A percentile compares a stretch with the other conserved stretches of the same genome.
phyloP scores from a whole-genome alignment of 1,284 basidiomycete species.

The Ceratobasidium sp. region DNA sequence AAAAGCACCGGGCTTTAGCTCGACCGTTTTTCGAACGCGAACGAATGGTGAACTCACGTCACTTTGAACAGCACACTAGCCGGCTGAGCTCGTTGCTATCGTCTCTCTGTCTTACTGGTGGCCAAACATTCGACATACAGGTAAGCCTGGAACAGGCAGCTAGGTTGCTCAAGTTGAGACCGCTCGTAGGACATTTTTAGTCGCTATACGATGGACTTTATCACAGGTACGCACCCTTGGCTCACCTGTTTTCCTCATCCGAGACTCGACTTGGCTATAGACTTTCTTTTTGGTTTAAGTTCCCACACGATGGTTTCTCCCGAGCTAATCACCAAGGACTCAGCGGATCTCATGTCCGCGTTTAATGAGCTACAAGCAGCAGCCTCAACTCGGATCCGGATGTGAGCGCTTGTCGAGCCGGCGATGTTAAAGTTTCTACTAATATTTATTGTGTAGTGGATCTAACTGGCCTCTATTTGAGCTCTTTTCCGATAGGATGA shows the following conservation, averaged over 20 bases:
- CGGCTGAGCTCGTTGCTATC: conserved; percentile 37
- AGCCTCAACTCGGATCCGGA: conserved; percentile 42
- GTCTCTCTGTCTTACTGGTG: conserved; percentile 9
- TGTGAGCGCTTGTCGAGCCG: conserved; percentile 39
- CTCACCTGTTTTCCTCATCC: not conserved
- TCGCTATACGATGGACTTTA: conserved; percentile 40
- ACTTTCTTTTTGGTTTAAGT: conserved; percentile 26
- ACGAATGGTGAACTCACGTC: conserved; percentile 38
- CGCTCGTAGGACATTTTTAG: conserved; percentile 31
- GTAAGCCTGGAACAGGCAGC: conserved; percentile 15
- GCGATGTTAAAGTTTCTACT: not conserved
- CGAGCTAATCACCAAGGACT: conserved; percentile 19
- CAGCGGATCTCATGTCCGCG: conserved; percentile 35
- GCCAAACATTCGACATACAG: conserved; percentile 44
- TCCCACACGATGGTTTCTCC: conserved; percentile 35
- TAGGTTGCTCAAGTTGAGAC: not conserved
- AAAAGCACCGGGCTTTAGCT: conserved; percentile 51
- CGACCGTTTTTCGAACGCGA: conserved; percentile 52
- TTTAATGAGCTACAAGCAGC: conserved; percentile 40
- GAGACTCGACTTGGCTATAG: not conserved
- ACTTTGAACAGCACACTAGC: conserved; percentile 38
- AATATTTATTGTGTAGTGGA: conserved; percentile 41
- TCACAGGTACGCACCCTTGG: conserved; percentile 10
- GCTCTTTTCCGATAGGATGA: conserved; percentile 44
- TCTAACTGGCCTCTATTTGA: conserved; percentile 47